Conservation (phyloP, 495 filamentous ascomycete species). For the Cercophora samala region DNA sequence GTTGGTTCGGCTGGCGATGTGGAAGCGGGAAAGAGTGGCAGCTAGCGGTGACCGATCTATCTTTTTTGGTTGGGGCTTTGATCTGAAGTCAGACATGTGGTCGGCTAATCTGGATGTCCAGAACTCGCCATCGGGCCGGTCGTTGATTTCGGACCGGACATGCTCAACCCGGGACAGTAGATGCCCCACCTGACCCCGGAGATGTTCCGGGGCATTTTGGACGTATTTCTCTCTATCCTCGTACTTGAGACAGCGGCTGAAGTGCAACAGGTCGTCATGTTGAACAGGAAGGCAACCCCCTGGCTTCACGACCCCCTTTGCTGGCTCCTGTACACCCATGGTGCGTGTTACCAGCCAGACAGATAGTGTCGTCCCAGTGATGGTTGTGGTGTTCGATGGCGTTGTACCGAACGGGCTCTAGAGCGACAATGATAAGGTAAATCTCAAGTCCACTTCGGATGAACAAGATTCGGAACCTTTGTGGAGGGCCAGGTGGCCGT, state of each 20-base stretch:
- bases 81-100: constrained; percentile 19
- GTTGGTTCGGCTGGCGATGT: constrained; percentile 15
- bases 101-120: constrained; percentile 18
- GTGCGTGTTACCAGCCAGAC: neutral
- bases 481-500: neutral
- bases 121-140: constrained; percentile 19
- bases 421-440: neutral
- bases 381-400: neutral
- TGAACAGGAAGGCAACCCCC: constrained; percentile 13
- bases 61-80: constrained; percentile 18
- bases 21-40: constrained; percentile 14
- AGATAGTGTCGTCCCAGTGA: neutral
- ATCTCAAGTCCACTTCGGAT: neutral
- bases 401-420: neutral
- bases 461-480: neutral
- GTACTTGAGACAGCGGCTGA: constrained; percentile 17
- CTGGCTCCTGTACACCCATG: constrained; percentile 6
- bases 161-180: constrained; percentile 14
- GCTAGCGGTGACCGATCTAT: constrained; percentile 12
- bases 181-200: constrained; percentile 10
- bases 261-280: constrained; percentile 18
- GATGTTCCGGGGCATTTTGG: constrained; percentile 8
- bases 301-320: constrained; percentile 6
- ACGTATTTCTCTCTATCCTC: constrained; percentile 16
- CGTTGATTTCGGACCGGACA: constrained; percentile 12